These are phyloP conservation scores for Ganoderma sinense DNA, from an alignment of 1,284 basidiomycete genomes.

Conservation along the genomic window DNA sequence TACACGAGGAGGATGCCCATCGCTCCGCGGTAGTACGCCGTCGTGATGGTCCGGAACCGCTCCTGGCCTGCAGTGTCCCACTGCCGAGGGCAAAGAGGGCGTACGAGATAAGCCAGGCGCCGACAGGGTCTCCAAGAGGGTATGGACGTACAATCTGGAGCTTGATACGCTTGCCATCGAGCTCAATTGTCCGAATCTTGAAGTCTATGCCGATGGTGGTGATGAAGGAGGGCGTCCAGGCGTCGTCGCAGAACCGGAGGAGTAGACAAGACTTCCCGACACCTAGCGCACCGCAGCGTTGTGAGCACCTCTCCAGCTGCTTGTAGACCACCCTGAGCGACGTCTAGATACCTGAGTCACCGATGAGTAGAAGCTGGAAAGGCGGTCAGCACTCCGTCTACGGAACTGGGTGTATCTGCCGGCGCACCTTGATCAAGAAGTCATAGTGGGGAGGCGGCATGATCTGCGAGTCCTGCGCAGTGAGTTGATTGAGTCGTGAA, in stretches of 20 bases:
- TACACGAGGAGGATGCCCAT: conserved; percentile 99
- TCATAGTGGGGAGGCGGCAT: conserved; percentile 92
- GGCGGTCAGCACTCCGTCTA: conserved; percentile 18
- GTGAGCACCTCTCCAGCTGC: conserved; percentile 5
- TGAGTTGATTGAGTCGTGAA: conserved; percentile 5
- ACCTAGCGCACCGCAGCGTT: conserved; percentile 54
- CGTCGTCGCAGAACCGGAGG: conserved; percentile 99
- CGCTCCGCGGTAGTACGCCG: conserved; percentile 99
- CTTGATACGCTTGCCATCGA: conserved; percentile 96
- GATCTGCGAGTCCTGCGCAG: conserved; percentile 26
- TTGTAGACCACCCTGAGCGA: background rate
- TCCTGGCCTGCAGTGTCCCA: conserved; percentile 99
- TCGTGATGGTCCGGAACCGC: conserved; percentile 99
- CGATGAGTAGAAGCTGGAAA: conserved; percentile 89
- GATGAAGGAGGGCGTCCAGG: conserved; percentile 99
- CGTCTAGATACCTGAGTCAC: conserved; percentile 79
- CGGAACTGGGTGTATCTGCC: background rate
- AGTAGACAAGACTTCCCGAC: conserved; percentile 99
- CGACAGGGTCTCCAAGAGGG: too few relatives aligned
- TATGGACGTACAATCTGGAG: conserved; percentile 85
- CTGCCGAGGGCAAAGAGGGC: conserved; percentile 47
- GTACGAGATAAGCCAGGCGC: background rate
- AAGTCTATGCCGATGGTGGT: conserved; percentile 98
- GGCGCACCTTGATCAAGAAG: conserved; percentile 87
- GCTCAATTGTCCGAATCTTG: conserved; percentile 96